Percentiles rank a stretch among this genome's conserved stretches.
Evolutionary conservation across 2,329 filamentous ascomycete genomes (phyloP).

Genomic region (Chaetomium sp.): DNA sequence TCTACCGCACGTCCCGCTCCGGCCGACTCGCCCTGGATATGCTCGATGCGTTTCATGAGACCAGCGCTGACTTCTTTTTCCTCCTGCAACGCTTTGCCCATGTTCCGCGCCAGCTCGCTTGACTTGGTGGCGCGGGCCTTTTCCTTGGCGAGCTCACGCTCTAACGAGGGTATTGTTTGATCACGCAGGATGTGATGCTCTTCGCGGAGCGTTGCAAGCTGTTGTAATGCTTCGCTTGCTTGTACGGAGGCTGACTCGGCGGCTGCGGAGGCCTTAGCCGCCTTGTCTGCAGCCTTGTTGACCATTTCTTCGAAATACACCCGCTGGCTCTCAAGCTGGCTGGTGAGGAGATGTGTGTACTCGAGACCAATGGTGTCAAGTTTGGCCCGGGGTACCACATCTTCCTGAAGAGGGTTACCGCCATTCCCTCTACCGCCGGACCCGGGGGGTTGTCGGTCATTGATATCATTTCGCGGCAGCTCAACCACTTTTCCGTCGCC

Average conservation of each 20-base stretch:
- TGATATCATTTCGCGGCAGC: slow-evolving; percentile 50
- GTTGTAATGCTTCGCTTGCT: slow-evolving; percentile 42
- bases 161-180: slow-evolving; percentile 59
- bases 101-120: slow-evolving; percentile 64
- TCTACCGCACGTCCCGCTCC: slow-evolving; percentile 62
- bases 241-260: slow-evolving; percentile 55
- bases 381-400: slow-evolving; percentile 64
- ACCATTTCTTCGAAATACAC: slow-evolving; percentile 92
- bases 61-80: slow-evolving; percentile 80
- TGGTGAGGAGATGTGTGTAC: slow-evolving; percentile 89
- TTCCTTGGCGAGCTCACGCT: slow-evolving; percentile 65
- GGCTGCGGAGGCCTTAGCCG: slow-evolving; percentile 61
- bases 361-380: slow-evolving; percentile 78
- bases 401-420: slow-evolving; percentile 42
- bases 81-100: slow-evolving; percentile 73
- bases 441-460: slow-evolving; percentile 9
- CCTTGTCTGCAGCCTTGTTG: slow-evolving; percentile 83
- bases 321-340: slow-evolving; percentile 86
- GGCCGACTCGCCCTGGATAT: slow-evolving; percentile 53
- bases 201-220: slow-evolving; percentile 46
- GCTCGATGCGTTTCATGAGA: slow-evolving; percentile 73
- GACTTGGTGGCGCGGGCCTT: slow-evolving; percentile 64
- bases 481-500: slow-evolving; percentile 89
- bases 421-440: neutral
- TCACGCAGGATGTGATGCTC: slow-evolving; percentile 46